Evolutionary conservation across 345 rosid genomes (phyloP).

Genomic region (Laguncularia racemosa): DNA sequence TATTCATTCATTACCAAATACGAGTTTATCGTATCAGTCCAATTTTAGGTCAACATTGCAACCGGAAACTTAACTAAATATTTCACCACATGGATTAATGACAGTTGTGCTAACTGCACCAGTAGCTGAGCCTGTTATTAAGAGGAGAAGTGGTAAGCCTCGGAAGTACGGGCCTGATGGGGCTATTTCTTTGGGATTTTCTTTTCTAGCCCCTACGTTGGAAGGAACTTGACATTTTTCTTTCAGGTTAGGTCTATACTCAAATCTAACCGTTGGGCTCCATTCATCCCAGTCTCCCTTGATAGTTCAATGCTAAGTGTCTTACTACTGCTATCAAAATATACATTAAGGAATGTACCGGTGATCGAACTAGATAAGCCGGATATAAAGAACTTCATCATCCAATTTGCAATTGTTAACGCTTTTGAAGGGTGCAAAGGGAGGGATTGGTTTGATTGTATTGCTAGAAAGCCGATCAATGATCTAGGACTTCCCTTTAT

Average conservation of each 20-base stretch:
- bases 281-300: slow-evolving; percentile 67
- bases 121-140: slow-evolving; percentile 33
- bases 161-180: slow-evolving; percentile 81
- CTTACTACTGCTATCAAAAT: slow-evolving; percentile 69
- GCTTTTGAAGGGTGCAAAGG: slow-evolving; percentile 81
- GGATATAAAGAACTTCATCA: slow-evolving; percentile 64
- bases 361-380: slow-evolving; percentile 64
- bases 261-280: slow-evolving; percentile 71
- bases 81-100: slow-evolving; percentile 49
- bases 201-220: too few species aligned
- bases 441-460: slow-evolving; percentile 88
- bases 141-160: slow-evolving; percentile 86
- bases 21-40: slow-evolving; percentile 49
- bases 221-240: not conserved
- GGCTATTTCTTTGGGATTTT: slow-evolving; percentile 60
- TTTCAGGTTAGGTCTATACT: slow-evolving; percentile 64
- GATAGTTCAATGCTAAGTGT: slow-evolving; percentile 83
- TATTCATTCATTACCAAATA: slow-evolving; percentile 39
- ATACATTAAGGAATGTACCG: slow-evolving; percentile 72
- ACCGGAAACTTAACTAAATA: slow-evolving; percentile 42
- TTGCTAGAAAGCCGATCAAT: slow-evolving; percentile 45
- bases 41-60: slow-evolving; percentile 42
- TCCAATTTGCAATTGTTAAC: slow-evolving; percentile 74
- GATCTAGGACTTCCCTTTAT: slow-evolving; percentile 87
- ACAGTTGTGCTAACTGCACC: slow-evolving; percentile 24